Percentiles rank a stretch among this genome's conserved stretches.
Evolutionary conservation across 257 asterid species (phyloP).

Genomic region (Paulownia fortunei): DNA sequence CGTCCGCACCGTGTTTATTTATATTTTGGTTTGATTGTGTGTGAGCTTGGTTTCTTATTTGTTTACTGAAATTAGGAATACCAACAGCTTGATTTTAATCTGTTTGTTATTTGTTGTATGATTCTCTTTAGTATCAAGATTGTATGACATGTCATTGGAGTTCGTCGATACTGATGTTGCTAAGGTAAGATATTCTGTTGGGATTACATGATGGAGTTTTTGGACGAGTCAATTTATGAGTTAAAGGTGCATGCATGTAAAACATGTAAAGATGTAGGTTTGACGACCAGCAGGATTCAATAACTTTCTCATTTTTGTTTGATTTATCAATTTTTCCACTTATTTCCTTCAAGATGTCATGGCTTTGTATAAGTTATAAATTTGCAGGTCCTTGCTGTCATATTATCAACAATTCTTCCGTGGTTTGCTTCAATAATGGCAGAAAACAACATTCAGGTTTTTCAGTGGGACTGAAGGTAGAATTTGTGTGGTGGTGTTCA

Average conservation of each 20-base stretch:
- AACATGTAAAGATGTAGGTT: constrained; percentile 21
- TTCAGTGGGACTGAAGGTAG: constrained; percentile 89
- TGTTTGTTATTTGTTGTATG: not conserved
- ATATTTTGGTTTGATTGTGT: too few species aligned
- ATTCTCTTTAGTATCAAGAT: not conserved
- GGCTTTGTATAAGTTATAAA: constrained; percentile 28
- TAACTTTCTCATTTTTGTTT: constrained; percentile 9
- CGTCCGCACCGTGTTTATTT: too few species aligned
- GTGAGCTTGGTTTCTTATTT: too few species aligned
- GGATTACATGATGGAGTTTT: constrained; percentile 18
- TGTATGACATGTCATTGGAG: too few species aligned
- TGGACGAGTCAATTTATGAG: constrained; percentile 14
- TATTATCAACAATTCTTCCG: constrained; percentile 89
- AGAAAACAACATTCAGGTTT: constrained; percentile 71
- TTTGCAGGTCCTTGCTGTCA: constrained; percentile 83
- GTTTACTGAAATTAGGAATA: too few species aligned
- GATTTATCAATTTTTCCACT: constrained; percentile 13
- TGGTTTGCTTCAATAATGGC: constrained; percentile 81
- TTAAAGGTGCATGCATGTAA: constrained; percentile 28
- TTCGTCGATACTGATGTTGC: constrained; percentile 25
- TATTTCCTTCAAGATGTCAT: constrained; percentile 14
- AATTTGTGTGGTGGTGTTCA: constrained; percentile 6
- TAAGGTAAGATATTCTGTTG: not conserved
- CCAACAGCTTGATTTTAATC: too few species aligned
- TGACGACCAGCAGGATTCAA: not conserved